Conservation (phyloP, 2,329 filamentous ascomycete genomes). For the Zymoseptoria crescenta region DNA sequence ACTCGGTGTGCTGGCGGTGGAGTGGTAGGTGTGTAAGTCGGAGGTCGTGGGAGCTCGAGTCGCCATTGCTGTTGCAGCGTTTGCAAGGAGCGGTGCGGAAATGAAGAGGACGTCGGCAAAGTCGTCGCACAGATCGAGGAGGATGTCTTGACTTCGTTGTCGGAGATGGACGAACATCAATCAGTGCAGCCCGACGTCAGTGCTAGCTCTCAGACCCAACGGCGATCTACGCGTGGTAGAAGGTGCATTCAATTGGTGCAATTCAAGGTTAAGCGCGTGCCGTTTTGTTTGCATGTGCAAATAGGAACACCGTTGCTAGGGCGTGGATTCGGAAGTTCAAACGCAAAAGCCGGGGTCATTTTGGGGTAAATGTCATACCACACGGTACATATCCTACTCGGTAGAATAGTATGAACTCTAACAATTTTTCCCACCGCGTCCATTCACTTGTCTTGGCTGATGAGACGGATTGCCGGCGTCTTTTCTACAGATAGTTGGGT, state of each 20-base stretch:
- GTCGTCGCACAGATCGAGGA: constrained; percentile 9
- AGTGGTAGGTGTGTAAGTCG: constrained; percentile 18
- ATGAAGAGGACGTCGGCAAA: constrained; percentile 7
- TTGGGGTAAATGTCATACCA: background rate
- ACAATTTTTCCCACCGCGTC: background rate
- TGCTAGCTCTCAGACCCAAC: background rate
- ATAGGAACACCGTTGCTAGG: background rate
- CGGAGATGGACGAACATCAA: constrained; percentile 14
- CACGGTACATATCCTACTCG: background rate
- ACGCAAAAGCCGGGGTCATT: background rate
- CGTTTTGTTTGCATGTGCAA: background rate
- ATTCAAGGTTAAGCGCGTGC: background rate
- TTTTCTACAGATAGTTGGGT: background rate
- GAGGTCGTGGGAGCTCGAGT: constrained; percentile 12
- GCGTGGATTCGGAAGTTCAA: background rate
- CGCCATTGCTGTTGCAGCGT: background rate
- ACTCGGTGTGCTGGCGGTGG: constrained; percentile 37
- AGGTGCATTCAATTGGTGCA: background rate
- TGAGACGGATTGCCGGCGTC: background rate
- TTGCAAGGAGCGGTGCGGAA: background rate
- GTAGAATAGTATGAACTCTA: background rate
- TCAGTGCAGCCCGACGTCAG: background rate
- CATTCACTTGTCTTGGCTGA: background rate
- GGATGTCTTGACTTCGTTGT: constrained; percentile 7
- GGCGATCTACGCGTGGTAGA: background rate